phyloP scores from a whole-genome alignment of 164 flowering plant genomes.

The Nymphaea thermarum region DNA sequence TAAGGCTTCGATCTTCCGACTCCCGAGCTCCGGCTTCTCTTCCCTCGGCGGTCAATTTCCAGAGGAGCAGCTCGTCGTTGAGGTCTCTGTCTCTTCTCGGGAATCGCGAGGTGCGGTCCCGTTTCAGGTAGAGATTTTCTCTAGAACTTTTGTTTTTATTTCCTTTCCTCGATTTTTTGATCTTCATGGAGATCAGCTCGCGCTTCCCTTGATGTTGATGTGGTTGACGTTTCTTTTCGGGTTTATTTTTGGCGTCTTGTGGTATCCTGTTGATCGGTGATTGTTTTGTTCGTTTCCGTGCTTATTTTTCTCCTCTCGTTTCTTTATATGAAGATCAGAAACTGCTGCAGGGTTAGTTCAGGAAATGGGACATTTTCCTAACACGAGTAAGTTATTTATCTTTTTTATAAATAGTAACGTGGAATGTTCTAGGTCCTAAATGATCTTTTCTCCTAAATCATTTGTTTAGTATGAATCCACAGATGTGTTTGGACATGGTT shows the following conservation, averaged over 20 bases:
- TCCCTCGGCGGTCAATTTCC: background rate
- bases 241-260: too few relatives aligned
- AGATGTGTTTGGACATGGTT: too few relatives aligned
- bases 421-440: too few relatives aligned
- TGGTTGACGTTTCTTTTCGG: background rate
- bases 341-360: too few relatives aligned
- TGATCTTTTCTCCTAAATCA: too few relatives aligned
- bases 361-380: too few relatives aligned
- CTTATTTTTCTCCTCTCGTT: too few relatives aligned
- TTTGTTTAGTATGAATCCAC: too few relatives aligned
- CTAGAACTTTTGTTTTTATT: background rate
- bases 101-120: background rate
- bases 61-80: conserved; percentile 17
- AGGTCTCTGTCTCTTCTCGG: background rate
- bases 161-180: background rate
- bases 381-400: too few relatives aligned
- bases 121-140: background rate
- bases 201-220: background rate
- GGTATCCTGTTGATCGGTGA: background rate
- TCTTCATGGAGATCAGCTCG: background rate
- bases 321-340: background rate
- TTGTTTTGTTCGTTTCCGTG: background rate
- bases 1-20: conserved; percentile 6
- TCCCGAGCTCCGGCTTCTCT: conserved; percentile 4
- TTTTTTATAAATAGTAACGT: too few relatives aligned